phyloP scores from a whole-genome alignment of 108 stramenopile species.

The Aurantiochytrium sp. region DNA sequence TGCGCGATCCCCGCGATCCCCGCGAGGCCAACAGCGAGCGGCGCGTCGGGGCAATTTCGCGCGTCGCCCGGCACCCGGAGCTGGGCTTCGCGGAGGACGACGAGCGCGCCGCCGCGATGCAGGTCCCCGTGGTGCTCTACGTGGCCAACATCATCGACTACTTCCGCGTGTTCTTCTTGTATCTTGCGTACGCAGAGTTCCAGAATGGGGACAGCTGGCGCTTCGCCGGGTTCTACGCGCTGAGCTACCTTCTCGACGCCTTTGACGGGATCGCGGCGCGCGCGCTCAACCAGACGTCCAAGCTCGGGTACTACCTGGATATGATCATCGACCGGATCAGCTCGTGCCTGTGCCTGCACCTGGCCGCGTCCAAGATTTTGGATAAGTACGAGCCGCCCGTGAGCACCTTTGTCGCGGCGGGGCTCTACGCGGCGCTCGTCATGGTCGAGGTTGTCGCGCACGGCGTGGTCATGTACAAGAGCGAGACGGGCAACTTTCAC shows the following conservation, averaged over 20 bases:
- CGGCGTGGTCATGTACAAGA: constrained; percentile 27
- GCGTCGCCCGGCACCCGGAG: too few species aligned
- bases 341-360: background rate
- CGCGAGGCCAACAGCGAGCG: too few species aligned
- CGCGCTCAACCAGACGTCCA: constrained; percentile 26
- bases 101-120: too few species aligned
- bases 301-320: constrained; percentile 1
- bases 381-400: background rate
- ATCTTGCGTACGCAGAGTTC: background rate
- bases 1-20: too few species aligned
- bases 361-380: background rate
- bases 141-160: constrained; percentile 24
- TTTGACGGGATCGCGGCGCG: background rate
- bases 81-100: too few species aligned
- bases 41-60: too few species aligned
- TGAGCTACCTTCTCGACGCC: constrained; percentile 13
- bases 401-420: background rate
- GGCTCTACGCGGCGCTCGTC: constrained; percentile 1
- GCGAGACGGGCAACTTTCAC: constrained; percentile 18
- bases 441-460: background rate
- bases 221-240: background rate
- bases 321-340: background rate
- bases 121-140: constrained; percentile 8
- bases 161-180: background rate
- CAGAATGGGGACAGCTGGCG: background rate